Percentiles rank a stretch among this genome's conserved stretches.
Evolutionary conservation across 2,329 filamentous ascomycete species (phyloP).

Genomic region (Phyllosticta citrichinensis): DNA sequence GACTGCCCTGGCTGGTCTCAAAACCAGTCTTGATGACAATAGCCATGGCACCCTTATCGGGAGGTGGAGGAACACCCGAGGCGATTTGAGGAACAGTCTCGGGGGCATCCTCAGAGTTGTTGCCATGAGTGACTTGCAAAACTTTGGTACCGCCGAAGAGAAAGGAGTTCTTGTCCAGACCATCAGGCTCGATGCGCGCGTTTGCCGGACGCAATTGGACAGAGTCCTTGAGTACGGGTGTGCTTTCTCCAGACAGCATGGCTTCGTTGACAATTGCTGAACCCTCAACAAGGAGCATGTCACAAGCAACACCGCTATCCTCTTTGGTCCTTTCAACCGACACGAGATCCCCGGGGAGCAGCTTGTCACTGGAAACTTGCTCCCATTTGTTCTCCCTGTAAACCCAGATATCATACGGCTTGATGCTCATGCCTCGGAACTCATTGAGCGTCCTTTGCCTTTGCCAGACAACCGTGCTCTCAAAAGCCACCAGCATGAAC

Average conservation of each 20-base stretch:
- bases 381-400: slow-evolving; percentile 81
- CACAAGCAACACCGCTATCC: slow-evolving; percentile 91
- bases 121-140: slow-evolving; percentile 85
- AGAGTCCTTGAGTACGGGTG: slow-evolving; percentile 91
- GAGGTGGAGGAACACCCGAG: slow-evolving; percentile 72
- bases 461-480: slow-evolving; percentile 99
- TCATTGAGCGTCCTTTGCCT: slow-evolving; percentile 90
- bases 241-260: slow-evolving; percentile 98
- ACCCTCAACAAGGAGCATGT: slow-evolving; percentile 91
- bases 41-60: slow-evolving; percentile 88
- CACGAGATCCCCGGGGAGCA: slow-evolving; percentile 86
- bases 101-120: slow-evolving; percentile 55
- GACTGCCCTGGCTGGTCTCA: slow-evolving; percentile 93
- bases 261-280: slow-evolving; percentile 98
- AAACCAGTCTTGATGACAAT: slow-evolving; percentile 96
- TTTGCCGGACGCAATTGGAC: slow-evolving; percentile 80
- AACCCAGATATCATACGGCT: slow-evolving; percentile 91
- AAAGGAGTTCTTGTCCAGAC: slow-evolving; percentile 92
- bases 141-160: slow-evolving; percentile 97
- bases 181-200: slow-evolving; percentile 73
- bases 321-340: slow-evolving; percentile 92
- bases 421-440: slow-evolving; percentile 98
- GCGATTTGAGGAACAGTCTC: slow-evolving; percentile 52
- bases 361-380: slow-evolving; percentile 79
- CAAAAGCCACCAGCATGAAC: slow-evolving; percentile 95